Percentiles rank a stretch among this genome's conserved stretches.
These are phyloP conservation scores for Lactarius trivialis DNA, from an alignment of 768 basidiomycete genomes.

Conservation along the genomic window DNA sequence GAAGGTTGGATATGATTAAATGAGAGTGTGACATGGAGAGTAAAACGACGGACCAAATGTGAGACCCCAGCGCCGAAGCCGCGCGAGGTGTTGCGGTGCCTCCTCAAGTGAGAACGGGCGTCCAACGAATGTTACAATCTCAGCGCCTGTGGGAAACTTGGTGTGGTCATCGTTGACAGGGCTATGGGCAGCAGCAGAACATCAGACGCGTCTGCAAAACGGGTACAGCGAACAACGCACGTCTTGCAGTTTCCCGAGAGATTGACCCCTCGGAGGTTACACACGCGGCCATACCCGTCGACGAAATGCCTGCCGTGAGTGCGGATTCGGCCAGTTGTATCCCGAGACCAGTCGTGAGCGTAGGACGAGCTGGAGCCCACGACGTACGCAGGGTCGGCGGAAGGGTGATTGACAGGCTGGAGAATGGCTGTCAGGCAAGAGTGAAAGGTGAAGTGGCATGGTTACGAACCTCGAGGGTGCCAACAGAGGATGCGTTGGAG, in stretches of 20 bases:
- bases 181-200: slow-evolving; percentile 33
- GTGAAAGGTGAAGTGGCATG: neutral
- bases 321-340: slow-evolving; percentile 51
- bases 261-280: slow-evolving; percentile 80
- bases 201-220: slow-evolving; percentile 14
- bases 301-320: slow-evolving; percentile 75
- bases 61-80: slow-evolving; percentile 81
- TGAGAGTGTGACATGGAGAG: neutral
- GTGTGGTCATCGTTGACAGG: slow-evolving; percentile 63
- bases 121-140: slow-evolving; percentile 76
- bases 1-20: neutral
- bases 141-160: slow-evolving; percentile 58
- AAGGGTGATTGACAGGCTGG: slow-evolving; percentile 39
- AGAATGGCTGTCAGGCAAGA: neutral
- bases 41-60: slow-evolving; percentile 62
- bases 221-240: slow-evolving; percentile 36
- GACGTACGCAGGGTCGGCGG: slow-evolving; percentile 36
- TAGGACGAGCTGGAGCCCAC: slow-evolving; percentile 47
- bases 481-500: slow-evolving; percentile 10
- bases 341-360: slow-evolving; percentile 67
- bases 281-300: slow-evolving; percentile 73
- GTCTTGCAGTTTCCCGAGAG: slow-evolving; percentile 77
- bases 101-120: slow-evolving; percentile 88
- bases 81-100: slow-evolving; percentile 75
- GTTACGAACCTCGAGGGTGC: slow-evolving; percentile 6